Evolutionary conservation across 306 rosid species (phyloP), one percentile per base, ranked within the genome.

Genomic region (Vicia villosa): DNA sequence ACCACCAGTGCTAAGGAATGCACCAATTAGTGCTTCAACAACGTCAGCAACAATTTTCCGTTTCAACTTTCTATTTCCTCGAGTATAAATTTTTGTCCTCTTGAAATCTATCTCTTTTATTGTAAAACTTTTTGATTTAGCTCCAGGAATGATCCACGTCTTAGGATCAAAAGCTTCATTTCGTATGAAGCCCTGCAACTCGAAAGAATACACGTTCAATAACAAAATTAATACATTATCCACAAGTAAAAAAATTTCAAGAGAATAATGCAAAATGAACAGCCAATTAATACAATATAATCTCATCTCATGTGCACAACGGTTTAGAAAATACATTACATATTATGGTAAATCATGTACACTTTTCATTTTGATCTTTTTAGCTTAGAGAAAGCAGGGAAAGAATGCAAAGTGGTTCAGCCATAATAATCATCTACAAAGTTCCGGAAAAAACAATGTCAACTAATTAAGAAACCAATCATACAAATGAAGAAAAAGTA

Each of bases 21-120:
- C 98, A 80, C 98, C 98, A 61, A 93, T 90, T 47, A 93, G 82
- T 56, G 98, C 97, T 83, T 93, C 98, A 1, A 93, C 97, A 57
- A 86, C 96, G 79, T 93, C 97, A 7, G 98, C 96, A 69, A 93
- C 66, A 24, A 70, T 61, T 75, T 90, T 90, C 1, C 70, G 62
- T 74, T 74, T 86, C 26, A 90, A 11, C 22, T 88, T 90, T 68
- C 89, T 81, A 12, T 14, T 59, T 55, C 75, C 81, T 20, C 68
- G 51, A n/a, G 74, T 51, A 79, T 88, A 86, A 19, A 82, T 14
- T 49, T 73, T 86, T 15, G 45, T 61, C 19, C 8, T 57, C 7
- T 40, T 50, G 12, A 10, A 76, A 55, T 61, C 75, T 41, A 60
- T 5, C 76, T 82, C 88, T 58, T 68, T 10, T 14, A 90, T 52